Conservation (phyloP, 345 rosid genomes). For the Aegle marmelos region DNA sequence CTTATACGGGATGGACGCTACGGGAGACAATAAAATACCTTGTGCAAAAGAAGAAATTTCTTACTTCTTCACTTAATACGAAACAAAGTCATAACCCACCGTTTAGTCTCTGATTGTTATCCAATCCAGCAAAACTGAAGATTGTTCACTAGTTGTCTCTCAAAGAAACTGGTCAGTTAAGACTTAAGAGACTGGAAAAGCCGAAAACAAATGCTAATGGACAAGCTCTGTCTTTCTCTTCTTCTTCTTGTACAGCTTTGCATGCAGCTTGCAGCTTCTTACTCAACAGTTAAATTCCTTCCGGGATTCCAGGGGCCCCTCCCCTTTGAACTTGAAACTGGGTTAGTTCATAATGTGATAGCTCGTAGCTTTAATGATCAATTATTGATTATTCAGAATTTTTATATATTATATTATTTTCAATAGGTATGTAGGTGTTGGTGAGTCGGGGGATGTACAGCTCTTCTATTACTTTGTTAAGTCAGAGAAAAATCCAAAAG, state of each 20-base stretch:
- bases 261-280: constrained; percentile 3
- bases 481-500: constrained; percentile 49
- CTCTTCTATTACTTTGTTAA: constrained; percentile 62
- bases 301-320: constrained; percentile 69
- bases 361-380: no score
- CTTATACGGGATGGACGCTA: no score
- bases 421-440: constrained; percentile 55
- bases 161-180: no score
- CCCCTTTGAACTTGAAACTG: constrained; percentile 70
- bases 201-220: neutral
- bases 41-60: no score
- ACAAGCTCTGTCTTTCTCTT: neutral
- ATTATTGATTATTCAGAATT: no score
- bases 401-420: neutral
- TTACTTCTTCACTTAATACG: no score
- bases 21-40: no score
- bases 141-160: no score
- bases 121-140: no score
- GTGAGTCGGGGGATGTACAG: constrained; percentile 41
- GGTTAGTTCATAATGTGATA: constrained; percentile 29
- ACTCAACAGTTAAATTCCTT: constrained; percentile 37
- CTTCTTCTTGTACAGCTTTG: constrained; percentile 9
- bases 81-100: no score
- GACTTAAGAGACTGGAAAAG: neutral
- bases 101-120: no score